Conservation (phyloP, 2,329 filamentous ascomycete species). For the Periconia sp. region DNA sequence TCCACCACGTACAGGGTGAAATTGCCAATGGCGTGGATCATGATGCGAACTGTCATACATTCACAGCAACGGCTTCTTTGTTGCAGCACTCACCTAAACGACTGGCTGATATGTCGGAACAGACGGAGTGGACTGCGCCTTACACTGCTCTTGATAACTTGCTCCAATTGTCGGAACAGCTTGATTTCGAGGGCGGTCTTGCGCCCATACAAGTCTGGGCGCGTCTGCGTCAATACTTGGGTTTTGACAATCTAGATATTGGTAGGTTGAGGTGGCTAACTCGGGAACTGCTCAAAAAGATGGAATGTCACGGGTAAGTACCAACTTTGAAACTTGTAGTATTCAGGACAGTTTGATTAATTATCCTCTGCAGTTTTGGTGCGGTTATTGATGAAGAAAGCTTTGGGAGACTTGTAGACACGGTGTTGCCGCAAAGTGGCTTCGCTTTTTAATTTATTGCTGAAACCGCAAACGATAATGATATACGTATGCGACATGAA, state of each 20-base stretch:
- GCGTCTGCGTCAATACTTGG: conserved; percentile 23
- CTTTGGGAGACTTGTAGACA: conserved; percentile 11
- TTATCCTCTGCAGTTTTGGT: conserved; percentile 14
- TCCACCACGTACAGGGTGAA: conserved; percentile 28
- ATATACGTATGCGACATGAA: not conserved
- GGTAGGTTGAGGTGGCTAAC: conserved; percentile 21
- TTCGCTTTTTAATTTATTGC: not conserved
- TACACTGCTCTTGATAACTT: conserved; percentile 20
- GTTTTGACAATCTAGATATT: conserved; percentile 21
- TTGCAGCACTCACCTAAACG: conserved; percentile 14
- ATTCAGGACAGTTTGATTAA: not conserved
- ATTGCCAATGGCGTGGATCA: not conserved
- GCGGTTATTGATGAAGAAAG: conserved; percentile 18
- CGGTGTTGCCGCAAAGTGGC: conserved; percentile 2
- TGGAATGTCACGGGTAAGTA: conserved; percentile 36
- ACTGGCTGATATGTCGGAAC: conserved; percentile 3
- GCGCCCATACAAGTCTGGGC: conserved; percentile 43
- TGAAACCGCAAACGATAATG: not conserved
- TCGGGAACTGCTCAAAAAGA: conserved; percentile 22
- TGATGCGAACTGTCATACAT: conserved; percentile 19
- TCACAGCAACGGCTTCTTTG: conserved; percentile 26
- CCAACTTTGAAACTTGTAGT: conserved; percentile 3
- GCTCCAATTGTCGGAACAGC: conserved; percentile 14
- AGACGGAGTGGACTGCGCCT: conserved; percentile 10
- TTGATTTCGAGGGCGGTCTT: conserved; percentile 18